Base-by-base conservation (phyloP, 2,329 filamentous ascomycete species). In the Calonectria fujianensis region DNA sequence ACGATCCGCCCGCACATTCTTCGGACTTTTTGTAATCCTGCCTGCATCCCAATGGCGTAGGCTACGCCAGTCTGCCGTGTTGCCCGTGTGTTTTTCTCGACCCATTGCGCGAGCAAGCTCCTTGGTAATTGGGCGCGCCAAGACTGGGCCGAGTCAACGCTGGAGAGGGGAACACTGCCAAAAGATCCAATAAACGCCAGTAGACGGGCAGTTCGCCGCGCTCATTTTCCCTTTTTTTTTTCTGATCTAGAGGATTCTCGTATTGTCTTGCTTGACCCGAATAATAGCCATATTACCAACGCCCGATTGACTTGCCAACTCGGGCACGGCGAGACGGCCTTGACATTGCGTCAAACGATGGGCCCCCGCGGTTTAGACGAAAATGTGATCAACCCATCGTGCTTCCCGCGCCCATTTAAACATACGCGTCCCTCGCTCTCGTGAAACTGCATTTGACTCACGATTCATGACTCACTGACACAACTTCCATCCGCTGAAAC, bases 141-240 rank as follows among this genome's bases (percentile, higher is more conserved):
- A 37, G 24, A 45, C 54, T 72, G 64, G 45, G 70, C 70, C 70
- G 64, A 48, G 70, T 73, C 54, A 68, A 61, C 32, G n/a, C n/a
- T 41, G 27, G 27, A 59, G 35, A 48, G 48, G 71, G 57, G 67
- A 39, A 61, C 57, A 4, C 8, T 18, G 14, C 35, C n/a, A n/a
- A n/a, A 14, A 61, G 32, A 61, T 61, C 57, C 57, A 61, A 61
- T 61, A 16, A 27, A 14, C 5, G 32, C 13, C n/a, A 14, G 9
- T 13, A 39, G 57, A 24, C 5, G 32, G n/a, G 13, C 57, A 48
- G 6, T 39, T 32, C 27, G 4, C 27, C 18, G 24, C 7, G 41
- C 2, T 24, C 4, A 1, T n/a, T 24, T 13, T 24, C 24, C 9
- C 32, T 11, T 35, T 11, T 11, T 11, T 35, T 10, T 35, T 10